Evolutionary conservation across 169 alveolate species (phyloP).

Genomic region (Plasmodium vivax): DNA sequence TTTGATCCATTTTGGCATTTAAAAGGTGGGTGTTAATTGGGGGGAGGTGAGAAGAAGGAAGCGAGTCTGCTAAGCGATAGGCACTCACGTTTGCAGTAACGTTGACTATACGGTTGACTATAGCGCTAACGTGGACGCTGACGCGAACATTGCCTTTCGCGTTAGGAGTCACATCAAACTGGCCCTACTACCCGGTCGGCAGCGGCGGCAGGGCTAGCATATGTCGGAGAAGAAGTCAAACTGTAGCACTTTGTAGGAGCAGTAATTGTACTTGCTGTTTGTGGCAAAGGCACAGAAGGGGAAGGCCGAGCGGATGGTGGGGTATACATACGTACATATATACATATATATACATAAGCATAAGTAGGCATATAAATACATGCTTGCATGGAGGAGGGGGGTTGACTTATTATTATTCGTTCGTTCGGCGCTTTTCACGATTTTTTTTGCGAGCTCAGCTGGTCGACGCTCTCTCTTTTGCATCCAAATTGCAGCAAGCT

Average conservation of each 20-base stretch:
- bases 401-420: neutral
- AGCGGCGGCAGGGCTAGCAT: neutral
- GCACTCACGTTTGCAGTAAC: neutral
- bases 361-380: neutral
- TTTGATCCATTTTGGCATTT: slow-evolving; percentile 27
- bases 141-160: neutral
- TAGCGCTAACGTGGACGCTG: no score
- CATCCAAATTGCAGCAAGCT: no score
- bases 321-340: neutral
- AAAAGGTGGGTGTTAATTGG: neutral
- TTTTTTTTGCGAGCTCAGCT: neutral
- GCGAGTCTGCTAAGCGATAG: neutral
- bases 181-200: neutral
- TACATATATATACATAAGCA: neutral
- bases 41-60: neutral
- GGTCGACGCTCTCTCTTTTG: neutral
- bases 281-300: neutral
- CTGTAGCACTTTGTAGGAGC: neutral
- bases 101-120: no score
- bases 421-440: neutral
- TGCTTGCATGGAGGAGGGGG: neutral
- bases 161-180: neutral
- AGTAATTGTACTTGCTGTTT: neutral
- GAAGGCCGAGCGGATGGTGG: neutral
- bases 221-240: neutral